Evolutionary conservation across 768 basidiomycete genomes (phyloP), one percentile per base, ranked within the genome.

Genomic region (Pleurotus giganteus): DNA sequence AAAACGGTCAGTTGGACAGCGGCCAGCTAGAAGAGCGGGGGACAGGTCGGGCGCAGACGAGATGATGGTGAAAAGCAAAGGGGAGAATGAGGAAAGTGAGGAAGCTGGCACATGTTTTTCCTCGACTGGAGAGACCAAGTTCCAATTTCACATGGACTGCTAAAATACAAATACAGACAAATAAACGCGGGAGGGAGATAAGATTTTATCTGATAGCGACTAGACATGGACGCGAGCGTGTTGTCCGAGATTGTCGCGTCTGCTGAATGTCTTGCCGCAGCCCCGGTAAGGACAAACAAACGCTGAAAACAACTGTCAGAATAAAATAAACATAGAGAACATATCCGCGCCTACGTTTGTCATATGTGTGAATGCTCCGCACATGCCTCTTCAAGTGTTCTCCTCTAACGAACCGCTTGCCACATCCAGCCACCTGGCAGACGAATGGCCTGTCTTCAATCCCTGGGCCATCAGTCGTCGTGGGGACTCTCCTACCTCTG

Each of bases 361-460:
- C 89, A 60, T 89, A 74, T 1, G 91, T 91, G 68, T 94, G 91
- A 46, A 94, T 86, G 52, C 84, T 85, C 56, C 86, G 69, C 17
- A 92, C 79, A 71, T 93, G 91, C 24, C 91, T 73, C 70, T 91
- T 91, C 55, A 94, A 72, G 67, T 94, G 91, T 61, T 92, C 89
- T 1, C 85, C 81, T 2, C 91, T 75, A 32, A 82, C 82, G 62
- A 94, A 94, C 54, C 85, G 84, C 71, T 91, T 91, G 15, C 83
- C 83, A 61, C 91, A 94, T 1, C 81, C 88, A 0, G 80, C 72
- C 0, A 88, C 88, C 17, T 76, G 74, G 66, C 91, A 93, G 57
- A 81, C 74, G 66, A 84, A 87, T 26, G 78, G 74, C 45, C 88
- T 72, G 60, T 70, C 57, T 7, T 54, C 53, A 53, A 62, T 60